These are phyloP conservation scores for Pichia sorboxylosa DNA, from an alignment of 1,139 yeast genomes.

Conservation along the genomic window DNA sequence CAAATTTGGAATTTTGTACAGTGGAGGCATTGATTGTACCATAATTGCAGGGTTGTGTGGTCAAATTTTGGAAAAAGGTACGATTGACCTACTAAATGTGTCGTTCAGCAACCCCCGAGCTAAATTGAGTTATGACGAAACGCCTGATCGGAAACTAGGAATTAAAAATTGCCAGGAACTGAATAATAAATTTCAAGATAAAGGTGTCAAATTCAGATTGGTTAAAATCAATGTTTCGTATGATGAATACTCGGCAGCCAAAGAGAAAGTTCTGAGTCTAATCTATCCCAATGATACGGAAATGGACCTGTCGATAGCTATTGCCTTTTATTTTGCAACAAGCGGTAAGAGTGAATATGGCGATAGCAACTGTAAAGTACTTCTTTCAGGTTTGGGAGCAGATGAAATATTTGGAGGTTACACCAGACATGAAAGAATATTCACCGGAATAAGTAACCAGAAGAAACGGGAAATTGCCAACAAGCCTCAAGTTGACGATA, in stretches of 20 bases:
- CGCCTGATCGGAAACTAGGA: constrained; percentile 80
- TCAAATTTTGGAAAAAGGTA: constrained; percentile 13
- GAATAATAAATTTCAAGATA: constrained; percentile 26
- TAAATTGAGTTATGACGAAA: constrained; percentile 40
- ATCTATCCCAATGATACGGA: constrained; percentile 83
- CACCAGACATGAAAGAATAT: constrained; percentile 55
- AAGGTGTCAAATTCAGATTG: constrained; percentile 30
- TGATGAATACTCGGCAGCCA: constrained; percentile 44
- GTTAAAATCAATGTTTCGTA: constrained; percentile 67
- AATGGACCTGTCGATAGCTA: constrained; percentile 90
- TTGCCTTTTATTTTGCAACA: constrained; percentile 89
- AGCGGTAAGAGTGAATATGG: constrained; percentile 19
- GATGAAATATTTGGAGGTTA: constrained; percentile 94
- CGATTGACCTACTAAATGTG: constrained; percentile 77
- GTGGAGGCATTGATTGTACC: constrained; percentile 94
- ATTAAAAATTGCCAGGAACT: constrained; percentile 47
- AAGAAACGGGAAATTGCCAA: constrained; percentile 11
- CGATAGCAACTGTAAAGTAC: constrained; percentile 48
- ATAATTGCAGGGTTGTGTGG: constrained; percentile 44
- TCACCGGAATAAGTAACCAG: constrained; percentile 25
- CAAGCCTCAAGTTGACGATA: constrained; percentile 16
- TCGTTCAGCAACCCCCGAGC: constrained; percentile 91
- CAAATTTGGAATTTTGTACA: constrained; percentile 56
- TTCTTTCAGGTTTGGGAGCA: constrained; percentile 93
- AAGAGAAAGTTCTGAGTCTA: constrained; percentile 42